Evolutionary conservation across 208 protist species (phyloP), one percentile per base, ranked within the genome.

Genomic region (Trypanosoma theileri): DNA sequence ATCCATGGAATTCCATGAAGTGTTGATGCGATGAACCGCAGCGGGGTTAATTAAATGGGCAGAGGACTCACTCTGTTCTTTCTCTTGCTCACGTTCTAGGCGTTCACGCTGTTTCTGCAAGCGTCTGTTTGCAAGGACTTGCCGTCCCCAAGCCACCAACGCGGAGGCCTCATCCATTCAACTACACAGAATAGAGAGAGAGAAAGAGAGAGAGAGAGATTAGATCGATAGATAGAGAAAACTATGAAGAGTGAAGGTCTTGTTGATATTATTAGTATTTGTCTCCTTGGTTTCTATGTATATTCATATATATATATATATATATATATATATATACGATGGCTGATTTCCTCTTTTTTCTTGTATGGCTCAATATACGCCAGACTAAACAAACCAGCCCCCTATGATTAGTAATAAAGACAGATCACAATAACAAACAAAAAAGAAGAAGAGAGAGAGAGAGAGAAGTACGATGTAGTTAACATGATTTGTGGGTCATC

Each of bases 151-250:
- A n/a, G 53, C 28, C 13, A 73, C 50, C 45, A 73, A 28, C 0
- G 58, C 57, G 13, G 67, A 57, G 31, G 67, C 67, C 16, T 73
- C 67, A 35, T 69, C 65, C 65, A 69, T 69, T 54, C 44, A 8
- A 13, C 45, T n/a, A 8, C 6, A 35, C 28, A 35, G 4, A 35
- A 35, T 6, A 8, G 3, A 14, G 3, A 35, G 6, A 35, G 1
- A 35, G 28, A 35, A 35, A 35, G 28, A 35, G 28, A 1, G 28
- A 6, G 1, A 35, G 28, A 35, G 1, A 35, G 6, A 8, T 35
- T 48, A 48, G 2, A 48, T 48, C 2, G 10, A 48, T 48, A 48
- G 10, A 48, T 48, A 17, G 44, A 35, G 28, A 35, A 6, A 35
- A 6, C 28, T 35, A 35, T 35, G 28, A 8, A 6, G 28, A 35